Conservation (phyloP, 2,329 filamentous ascomycete genomes). For the Colletotrichum neosansevieriae region DNA sequence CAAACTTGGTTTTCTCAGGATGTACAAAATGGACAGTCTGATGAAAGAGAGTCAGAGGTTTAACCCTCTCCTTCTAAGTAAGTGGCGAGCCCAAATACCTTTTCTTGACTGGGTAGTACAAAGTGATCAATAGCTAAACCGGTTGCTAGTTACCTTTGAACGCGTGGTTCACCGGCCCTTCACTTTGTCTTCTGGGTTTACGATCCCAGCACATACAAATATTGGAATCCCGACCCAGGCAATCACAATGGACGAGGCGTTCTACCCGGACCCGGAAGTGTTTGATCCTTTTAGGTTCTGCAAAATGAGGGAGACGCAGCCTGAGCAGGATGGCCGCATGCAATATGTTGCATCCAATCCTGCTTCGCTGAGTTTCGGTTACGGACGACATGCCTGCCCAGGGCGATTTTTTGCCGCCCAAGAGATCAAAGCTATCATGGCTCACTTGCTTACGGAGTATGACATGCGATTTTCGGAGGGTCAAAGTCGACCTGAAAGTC, state of each 20-base stretch:
- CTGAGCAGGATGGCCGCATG: background rate
- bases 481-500: constrained; percentile 1
- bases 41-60: constrained; percentile 19
- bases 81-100: background rate
- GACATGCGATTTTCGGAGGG: background rate
- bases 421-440: constrained; percentile 21
- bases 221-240: constrained; percentile 16
- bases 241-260: constrained; percentile 4
- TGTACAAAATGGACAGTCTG: constrained; percentile 12
- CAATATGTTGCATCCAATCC: constrained; percentile 20
- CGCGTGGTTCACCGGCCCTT: background rate
- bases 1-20: constrained; percentile 1
- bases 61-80: constrained; percentile 14
- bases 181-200: background rate
- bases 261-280: background rate
- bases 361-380: constrained; percentile 14
- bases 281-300: background rate
- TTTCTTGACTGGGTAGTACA: background rate
- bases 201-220: constrained; percentile 9
- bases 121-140: background rate
- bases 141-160: background rate
- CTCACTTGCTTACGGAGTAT: background rate
- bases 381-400: constrained; percentile 22
- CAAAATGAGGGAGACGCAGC: background rate
- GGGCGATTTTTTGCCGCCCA: constrained; percentile 19